A percentile compares a stretch with the other conserved stretches of the same genome.
Conservation (phyloP, 179 eudicot species). For the Vitellaria paradoxa region DNA sequence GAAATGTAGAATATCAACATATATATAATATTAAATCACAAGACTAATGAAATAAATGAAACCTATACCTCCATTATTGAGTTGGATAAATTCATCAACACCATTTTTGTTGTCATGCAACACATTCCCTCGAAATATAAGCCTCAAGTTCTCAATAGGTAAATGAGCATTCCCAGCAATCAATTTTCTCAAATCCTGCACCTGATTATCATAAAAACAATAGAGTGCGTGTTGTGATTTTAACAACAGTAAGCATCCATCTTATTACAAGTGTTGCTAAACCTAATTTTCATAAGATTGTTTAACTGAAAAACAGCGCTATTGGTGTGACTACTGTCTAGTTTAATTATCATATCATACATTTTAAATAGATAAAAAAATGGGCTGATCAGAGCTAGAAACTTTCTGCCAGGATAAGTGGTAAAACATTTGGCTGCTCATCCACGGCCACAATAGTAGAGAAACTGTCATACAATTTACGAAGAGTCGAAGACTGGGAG, state of each 20-base stretch:
- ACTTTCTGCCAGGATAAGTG: slow-evolving; percentile 1
- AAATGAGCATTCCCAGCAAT: slow-evolving; percentile 52
- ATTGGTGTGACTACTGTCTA: background rate
- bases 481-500: background rate
- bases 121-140: slow-evolving; percentile 67
- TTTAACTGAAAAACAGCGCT: background rate
- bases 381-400: background rate
- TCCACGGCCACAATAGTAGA: background rate
- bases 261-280: background rate
- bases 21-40: background rate
- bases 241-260: background rate
- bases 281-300: background rate
- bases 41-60: slow-evolving; percentile 9
- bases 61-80: slow-evolving; percentile 69
- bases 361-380: background rate
- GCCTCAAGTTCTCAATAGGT: slow-evolving; percentile 66
- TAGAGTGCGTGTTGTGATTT: background rate
- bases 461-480: background rate
- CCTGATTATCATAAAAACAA: slow-evolving; percentile 38
- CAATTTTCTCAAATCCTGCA: slow-evolving; percentile 69
- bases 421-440: background rate
- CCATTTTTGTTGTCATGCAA: slow-evolving; percentile 63
- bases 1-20: background rate
- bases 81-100: slow-evolving; percentile 45
- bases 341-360: background rate